Evolutionary conservation across 1,284 basidiomycete species (phyloP), one percentile per base, ranked within the genome.

Genomic region (Cutaneotrichosporon sp.): DNA sequence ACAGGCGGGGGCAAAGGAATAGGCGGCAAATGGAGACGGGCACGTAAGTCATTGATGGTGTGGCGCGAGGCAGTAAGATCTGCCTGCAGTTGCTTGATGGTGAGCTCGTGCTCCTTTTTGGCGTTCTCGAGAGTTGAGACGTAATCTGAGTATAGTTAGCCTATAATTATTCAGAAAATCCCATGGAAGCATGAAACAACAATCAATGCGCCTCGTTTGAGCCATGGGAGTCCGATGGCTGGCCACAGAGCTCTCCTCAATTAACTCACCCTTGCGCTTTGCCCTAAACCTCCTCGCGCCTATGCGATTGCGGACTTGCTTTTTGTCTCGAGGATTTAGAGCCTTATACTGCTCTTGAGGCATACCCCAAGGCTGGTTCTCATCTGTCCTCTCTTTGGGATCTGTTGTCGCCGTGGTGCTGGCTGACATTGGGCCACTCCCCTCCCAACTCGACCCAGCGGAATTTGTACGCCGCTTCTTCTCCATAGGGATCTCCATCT

Each of bases 311-410:
- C 71, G 59, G 10, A 73, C 66, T 46, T 73, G 68, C 51, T 73
- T 71, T 63, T 73, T 73, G 42, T 70, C 71, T 19, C 60, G 61
- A 4, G 69, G 66, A 34, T 63, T 67, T 35, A 73, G 52, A 10
- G 65, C 64, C 51, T 67, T 67, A 54, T 73, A 73, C 46, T 67
- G 61, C 1, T 70, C 67, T 49, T 71, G 68, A 0, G 71, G 71
- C 68, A 73, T 71, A 1, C 67, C 71, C 70, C 70, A 73, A 3
- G 68, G 69, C 52, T 70, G 65, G 3, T 63, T 61, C 24, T 60
- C 54, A 20, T 52, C 54, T 29, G 12, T 38, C 22, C 35, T 32
- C 9, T 52, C 47, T 48, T 55, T 59, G 44, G 31, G 33, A 10
- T 38, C 47, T 19, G 35, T 45, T 20, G 31, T 26, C n/a, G 31